Evolutionary conservation across 164 flowering plant species (phyloP).

Genomic region (Dillenia suffruticosa): DNA sequence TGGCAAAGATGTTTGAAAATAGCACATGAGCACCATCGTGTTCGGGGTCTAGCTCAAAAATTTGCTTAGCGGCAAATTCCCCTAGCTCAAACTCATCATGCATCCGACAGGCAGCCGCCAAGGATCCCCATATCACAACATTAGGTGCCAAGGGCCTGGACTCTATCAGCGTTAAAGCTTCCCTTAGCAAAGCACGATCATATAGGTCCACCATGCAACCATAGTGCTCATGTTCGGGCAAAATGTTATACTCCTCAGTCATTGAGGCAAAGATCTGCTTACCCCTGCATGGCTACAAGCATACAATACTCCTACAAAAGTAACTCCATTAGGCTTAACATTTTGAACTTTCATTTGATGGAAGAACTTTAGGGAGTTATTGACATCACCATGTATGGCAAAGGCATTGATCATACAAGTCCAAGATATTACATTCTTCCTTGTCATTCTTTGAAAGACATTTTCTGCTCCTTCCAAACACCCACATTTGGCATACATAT

Average conservation of each 20-base stretch:
- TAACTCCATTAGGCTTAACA: constrained; percentile 58
- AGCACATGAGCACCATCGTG: constrained; percentile 79
- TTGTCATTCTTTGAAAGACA: constrained; percentile 52
- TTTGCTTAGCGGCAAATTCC: constrained; percentile 59
- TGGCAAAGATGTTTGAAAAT: constrained; percentile 71
- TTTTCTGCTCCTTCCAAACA: constrained; percentile 42
- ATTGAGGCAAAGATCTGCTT: constrained; percentile 49
- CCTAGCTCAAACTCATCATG: constrained; percentile 60
- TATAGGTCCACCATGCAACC: constrained; percentile 85
- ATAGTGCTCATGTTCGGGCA: constrained; percentile 61
- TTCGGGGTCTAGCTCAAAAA: constrained; percentile 60
- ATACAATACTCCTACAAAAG: constrained; percentile 66
- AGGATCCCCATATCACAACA: constrained; percentile 70
- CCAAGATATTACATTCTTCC: constrained; percentile 76
- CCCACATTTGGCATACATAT: constrained; percentile 91
- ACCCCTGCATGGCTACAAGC: constrained; percentile 93
- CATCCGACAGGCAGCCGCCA: constrained; percentile 62
- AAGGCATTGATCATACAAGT: constrained; percentile 62
- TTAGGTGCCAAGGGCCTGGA: constrained; percentile 73
- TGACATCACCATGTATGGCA: constrained; percentile 68
- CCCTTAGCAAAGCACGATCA: constrained; percentile 61
- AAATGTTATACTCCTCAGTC: constrained; percentile 46
- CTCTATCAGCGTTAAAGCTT: constrained; percentile 63
- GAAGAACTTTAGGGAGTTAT: constrained; percentile 47
- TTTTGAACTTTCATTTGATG: constrained; percentile 48